Base-by-base conservation (phyloP, 2,329 filamentous ascomycete genomes). In the Colletotrichum musae region DNA sequence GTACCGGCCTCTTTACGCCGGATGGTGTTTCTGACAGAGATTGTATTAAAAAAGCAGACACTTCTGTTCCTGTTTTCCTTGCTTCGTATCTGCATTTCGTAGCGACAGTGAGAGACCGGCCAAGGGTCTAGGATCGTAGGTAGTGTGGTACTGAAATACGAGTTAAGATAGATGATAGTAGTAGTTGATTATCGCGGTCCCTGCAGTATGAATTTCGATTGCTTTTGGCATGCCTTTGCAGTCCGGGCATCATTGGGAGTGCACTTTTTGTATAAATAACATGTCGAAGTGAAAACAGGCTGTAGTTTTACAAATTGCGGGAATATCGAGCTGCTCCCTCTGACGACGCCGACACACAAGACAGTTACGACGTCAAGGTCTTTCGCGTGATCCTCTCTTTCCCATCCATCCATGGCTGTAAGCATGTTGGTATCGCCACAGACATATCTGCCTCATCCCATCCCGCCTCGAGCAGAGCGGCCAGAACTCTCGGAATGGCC, bases 391-490 rank as follows among this genome's bases (percentile, higher is more conserved):
- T 93, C 73, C 83, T 86, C 58, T 92, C 88, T 77, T 87, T 83
- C 0, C 92, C 92, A 66, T 91, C 92, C 95, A 99, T 97, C 87
- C 91, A 98, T 24, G 89, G 89, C 76, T 92, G 86, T 77, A 99
- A 80, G 18, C 92, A 93, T 80, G 94, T 89, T 0, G 96, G 96
- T 6, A 99, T 88, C 2, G 84, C 83, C 7, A 98, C 93, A 2
- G 87, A 88, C 75, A 85, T 85, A 21, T 85, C 86, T 26, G 84
- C 77, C 75, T 94, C 92, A 75, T 96, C 89, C 93, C 95, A 99
- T 1, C 94, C 92, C 75, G 95, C 94, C 84, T 99, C 96, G 72
- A 99, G 78, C 58, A 99, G 86, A 6, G 94, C 95, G 26, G 96
- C 95, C 68, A 99, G 78, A 13, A 99, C 93, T 60, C 96, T 87